Percentiles rank a stretch among this genome's conserved stretches.
These are phyloP conservation scores for Silene coronaria DNA, from an alignment of 179 eudicot genomes.

Conservation along the genomic window DNA sequence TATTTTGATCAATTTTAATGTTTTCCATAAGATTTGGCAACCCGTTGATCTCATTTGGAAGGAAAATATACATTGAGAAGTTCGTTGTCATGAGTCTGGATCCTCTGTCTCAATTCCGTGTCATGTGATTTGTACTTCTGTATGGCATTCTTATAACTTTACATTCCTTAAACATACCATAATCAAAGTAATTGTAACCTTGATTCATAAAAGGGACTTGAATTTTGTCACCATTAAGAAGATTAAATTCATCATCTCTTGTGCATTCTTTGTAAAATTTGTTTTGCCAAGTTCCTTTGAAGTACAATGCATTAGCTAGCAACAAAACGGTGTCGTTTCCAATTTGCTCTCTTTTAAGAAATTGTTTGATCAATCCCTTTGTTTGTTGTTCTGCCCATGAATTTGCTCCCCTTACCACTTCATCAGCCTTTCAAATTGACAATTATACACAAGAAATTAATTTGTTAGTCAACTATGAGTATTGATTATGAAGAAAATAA, in stretches of 20 bases:
- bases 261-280: background rate
- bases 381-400: slow-evolving; percentile 1
- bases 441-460: too few relatives aligned
- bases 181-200: background rate
- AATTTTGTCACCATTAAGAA: slow-evolving; percentile 1
- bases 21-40: background rate
- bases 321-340: background rate
- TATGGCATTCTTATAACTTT: slow-evolving; percentile 2
- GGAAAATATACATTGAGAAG: slow-evolving; percentile 11
- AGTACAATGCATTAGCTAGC: slow-evolving; percentile 4
- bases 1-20: background rate
- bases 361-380: background rate
- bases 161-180: background rate
- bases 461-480: background rate
- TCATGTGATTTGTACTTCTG: background rate
- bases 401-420: slow-evolving; percentile 8
- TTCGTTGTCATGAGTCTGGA: too few relatives aligned
- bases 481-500: background rate
- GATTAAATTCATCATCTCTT: background rate
- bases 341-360: background rate
- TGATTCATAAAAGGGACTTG: slow-evolving; percentile 11
- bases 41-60: background rate
- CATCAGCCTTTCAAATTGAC: background rate
- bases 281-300: slow-evolving; percentile 2
- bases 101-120: too few relatives aligned